Evolutionary conservation across 805 yeast species (phyloP).

Genomic region (Candida lessepsii): DNA sequence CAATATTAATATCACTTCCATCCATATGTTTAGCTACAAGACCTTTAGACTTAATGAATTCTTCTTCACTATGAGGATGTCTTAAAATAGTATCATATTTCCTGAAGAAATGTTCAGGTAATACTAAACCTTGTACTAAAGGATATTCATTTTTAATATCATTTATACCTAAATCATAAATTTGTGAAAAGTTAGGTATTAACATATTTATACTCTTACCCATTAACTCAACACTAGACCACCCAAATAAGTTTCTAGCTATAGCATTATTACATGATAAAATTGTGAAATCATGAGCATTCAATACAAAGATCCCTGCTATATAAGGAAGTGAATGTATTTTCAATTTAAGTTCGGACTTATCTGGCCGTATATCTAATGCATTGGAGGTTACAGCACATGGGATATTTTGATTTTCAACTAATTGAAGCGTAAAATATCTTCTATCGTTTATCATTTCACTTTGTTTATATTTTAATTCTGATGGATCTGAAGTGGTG

Average conservation of each 20-base stretch:
- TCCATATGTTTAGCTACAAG: constrained; percentile 67
- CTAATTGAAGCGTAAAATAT: constrained; percentile 56
- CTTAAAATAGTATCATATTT: constrained; percentile 51
- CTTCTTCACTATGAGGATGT: constrained; percentile 28
- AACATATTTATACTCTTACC: constrained; percentile 50
- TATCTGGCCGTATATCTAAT: constrained; percentile 45
- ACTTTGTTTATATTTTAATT: constrained; percentile 17
- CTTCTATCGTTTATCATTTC: constrained; percentile 51
- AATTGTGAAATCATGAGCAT: constrained; percentile 48
- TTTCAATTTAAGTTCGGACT: constrained; percentile 51
- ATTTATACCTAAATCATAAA: constrained; percentile 41
- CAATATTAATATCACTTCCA: constrained; percentile 64
- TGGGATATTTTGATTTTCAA: constrained; percentile 53
- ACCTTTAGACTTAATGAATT: constrained; percentile 63
- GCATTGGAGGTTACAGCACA: constrained; percentile 71
- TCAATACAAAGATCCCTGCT: constrained; percentile 78
- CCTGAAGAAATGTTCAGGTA: constrained; percentile 90
- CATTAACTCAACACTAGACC: constrained; percentile 44
- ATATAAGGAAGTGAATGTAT: constrained; percentile 80
- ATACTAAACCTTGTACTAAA: constrained; percentile 63
- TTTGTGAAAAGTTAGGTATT: constrained; percentile 59
- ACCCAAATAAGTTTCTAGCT: constrained; percentile 76
- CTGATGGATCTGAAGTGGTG: constrained; percentile 12
- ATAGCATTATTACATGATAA: constrained; percentile 79
- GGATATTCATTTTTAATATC: constrained; percentile 22